Percentiles rank a stretch among this genome's conserved stretches.
Evolutionary conservation across 2,329 filamentous ascomycete species (phyloP).

Genomic region (Calonectria crousiana): DNA sequence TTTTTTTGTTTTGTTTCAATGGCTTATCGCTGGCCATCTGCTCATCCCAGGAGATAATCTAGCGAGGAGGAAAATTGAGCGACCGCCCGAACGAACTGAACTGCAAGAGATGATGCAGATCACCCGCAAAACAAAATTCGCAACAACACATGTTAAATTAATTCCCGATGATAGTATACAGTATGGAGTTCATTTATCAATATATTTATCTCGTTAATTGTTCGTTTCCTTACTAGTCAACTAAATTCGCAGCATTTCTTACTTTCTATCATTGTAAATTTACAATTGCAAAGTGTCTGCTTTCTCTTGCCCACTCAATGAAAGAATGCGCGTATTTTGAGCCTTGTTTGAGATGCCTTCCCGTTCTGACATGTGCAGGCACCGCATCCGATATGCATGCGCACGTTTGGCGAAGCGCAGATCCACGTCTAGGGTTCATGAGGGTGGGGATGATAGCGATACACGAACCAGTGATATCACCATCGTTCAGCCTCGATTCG

Average conservation of each 20-base stretch:
- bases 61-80: neutral
- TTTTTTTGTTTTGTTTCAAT: neutral
- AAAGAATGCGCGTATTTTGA: neutral
- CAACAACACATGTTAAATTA: neutral
- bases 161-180: neutral
- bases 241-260: neutral
- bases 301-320: neutral
- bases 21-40: neutral
- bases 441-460: neutral
- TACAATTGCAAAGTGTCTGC: neutral
- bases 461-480: neutral
- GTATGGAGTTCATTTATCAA: neutral
- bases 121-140: neutral
- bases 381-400: neutral
- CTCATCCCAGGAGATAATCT: neutral
- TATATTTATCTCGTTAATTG: neutral
- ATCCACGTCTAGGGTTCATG: constrained; percentile 1
- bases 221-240: neutral
- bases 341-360: neutral
- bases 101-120: neutral
- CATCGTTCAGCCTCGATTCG: neutral
- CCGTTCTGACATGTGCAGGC: neutral
- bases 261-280: neutral
- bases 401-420: neutral
- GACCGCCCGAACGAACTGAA: neutral